Percentiles rank a stretch among this genome's conserved stretches.
Conservation (phyloP, 2,329 filamentous ascomycete species). For the Botrytis medusae region DNA sequence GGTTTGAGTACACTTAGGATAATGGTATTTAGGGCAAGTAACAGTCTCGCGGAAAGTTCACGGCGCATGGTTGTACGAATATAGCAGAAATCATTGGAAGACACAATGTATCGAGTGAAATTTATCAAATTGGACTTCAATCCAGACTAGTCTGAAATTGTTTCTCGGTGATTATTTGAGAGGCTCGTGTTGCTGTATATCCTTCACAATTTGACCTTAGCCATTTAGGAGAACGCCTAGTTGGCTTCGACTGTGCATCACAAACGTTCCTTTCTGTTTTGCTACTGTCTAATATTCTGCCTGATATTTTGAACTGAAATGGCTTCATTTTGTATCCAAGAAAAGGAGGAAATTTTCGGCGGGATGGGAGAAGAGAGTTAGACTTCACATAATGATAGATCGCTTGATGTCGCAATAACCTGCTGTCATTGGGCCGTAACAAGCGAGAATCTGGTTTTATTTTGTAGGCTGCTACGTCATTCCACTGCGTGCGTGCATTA, state of each 20-base stretch:
- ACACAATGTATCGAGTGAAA: background rate
- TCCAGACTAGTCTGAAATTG: background rate
- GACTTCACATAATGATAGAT: background rate
- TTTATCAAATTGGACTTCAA: background rate
- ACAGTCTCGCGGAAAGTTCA: background rate
- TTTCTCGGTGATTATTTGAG: too few relatives aligned
- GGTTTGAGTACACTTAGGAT: background rate
- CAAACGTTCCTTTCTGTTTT: background rate
- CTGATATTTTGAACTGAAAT: background rate
- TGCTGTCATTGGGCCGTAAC: background rate
- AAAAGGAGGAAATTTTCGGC: background rate
- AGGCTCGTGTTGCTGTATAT: background rate
- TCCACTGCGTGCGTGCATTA: background rate
- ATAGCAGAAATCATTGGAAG: background rate
- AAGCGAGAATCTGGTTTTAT: background rate
- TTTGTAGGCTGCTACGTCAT: background rate
- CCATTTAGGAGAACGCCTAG: background rate
- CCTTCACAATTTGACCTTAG: background rate
- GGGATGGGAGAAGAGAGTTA: background rate
- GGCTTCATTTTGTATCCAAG: background rate
- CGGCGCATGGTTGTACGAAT: slow-evolving; percentile 1
- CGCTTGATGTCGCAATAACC: background rate
- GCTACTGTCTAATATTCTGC: background rate
- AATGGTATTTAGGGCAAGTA: background rate
- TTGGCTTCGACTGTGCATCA: background rate